Evolutionary conservation across 345 rosid species (phyloP), one percentile per base, ranked within the genome.

Genomic region (Noccaea caerulescens): DNA sequence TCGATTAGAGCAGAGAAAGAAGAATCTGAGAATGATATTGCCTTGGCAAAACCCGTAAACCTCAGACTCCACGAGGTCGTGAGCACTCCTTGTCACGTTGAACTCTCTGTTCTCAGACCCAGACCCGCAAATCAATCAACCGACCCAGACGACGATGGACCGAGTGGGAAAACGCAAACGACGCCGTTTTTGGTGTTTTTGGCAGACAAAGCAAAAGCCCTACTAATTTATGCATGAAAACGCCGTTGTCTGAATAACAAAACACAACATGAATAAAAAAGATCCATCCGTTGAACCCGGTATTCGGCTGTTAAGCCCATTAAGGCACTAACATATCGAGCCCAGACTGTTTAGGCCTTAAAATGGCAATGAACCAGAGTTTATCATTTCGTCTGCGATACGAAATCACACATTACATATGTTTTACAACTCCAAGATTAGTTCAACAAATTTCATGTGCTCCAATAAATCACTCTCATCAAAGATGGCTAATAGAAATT

Each of bases 81-180:
- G 47, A 51, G 58, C 30, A 39, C 16, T 38, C 38, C 36, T 23
- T 36, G n/a, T 37, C 47, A 18, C 59, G 38, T 41, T 39, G 5
- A 50, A 12, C 9, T 20, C 58, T 63, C 3, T 38, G 49, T 23
- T 23, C 13, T 51, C 36, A 49, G 42, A 62, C 41, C 50, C 27
- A 4, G 34, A 45, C n/a, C 32, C 42, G 16, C 4, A 45, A 13
- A 9, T 61, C 13, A 59, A 23, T 18, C 64, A 25, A 12, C 41
- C 27, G 8, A 18, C 68, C 34, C 2, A 34, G 44, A 68, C 65
- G 64, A 58, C 36, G 72, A 65, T 47, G 39, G 18, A 54, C 6
- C 38, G 10, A 30, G 52, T 32, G 10, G 25, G 14, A 20, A 16
- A 23, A 1, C 7, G 5, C 1, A 23, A 58, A 30, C 66, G 74